Percentiles rank a stretch among this genome's conserved stretches.
phyloP scores from a whole-genome alignment of 208 protist species.

The Crithidia sp. region DNA sequence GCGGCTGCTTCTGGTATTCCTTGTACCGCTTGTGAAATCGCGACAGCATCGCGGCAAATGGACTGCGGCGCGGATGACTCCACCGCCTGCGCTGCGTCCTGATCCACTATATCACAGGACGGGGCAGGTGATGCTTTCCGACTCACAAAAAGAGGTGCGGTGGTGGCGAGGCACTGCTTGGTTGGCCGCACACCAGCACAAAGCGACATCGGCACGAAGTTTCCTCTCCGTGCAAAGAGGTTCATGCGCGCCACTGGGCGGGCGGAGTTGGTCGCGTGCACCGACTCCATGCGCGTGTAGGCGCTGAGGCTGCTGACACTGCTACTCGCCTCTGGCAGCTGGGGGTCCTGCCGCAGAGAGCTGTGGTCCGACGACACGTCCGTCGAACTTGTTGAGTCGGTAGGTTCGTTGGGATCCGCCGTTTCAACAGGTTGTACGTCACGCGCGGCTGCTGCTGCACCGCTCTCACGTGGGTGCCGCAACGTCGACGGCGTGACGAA shows the following conservation, averaged over 20 bases:
- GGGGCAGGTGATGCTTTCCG: neutral
- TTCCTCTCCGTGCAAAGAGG: neutral
- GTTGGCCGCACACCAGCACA: neutral
- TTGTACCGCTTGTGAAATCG: neutral
- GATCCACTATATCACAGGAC: neutral
- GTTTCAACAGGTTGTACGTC: no score
- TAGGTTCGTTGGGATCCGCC: neutral
- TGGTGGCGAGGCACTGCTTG: constrained; percentile 9
- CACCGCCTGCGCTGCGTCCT: neutral
- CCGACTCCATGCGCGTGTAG: constrained; percentile 8
- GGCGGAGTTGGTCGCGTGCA: neutral
- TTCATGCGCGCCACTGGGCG: neutral
- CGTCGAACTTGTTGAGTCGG: neutral
- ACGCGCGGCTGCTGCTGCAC: no score
- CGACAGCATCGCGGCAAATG: neutral
- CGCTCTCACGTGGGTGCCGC: no score
- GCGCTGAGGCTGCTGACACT: neutral
- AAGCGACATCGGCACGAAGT: constrained; percentile 5
- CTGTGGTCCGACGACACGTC: neutral
- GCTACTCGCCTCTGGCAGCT: neutral
- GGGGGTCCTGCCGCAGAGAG: neutral
- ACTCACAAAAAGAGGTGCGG: neutral
- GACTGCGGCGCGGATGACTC: neutral
- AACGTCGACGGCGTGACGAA: neutral
- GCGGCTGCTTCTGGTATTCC: neutral